phyloP scores from a whole-genome alignment of 2,329 filamentous ascomycete genomes.

The Escovopsis sp. region DNA sequence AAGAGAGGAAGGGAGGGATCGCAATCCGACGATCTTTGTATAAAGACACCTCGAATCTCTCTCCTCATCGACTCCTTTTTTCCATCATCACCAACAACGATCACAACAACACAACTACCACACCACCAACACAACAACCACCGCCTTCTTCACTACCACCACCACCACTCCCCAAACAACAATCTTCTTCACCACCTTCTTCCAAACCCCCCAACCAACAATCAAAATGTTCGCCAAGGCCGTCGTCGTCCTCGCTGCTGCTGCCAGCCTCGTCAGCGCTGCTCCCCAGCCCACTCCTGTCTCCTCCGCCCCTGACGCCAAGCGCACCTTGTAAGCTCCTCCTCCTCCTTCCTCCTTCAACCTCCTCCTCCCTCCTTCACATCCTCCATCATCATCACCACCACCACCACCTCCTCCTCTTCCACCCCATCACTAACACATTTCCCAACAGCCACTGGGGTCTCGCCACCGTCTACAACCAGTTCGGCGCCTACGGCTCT shows the following conservation, averaged over 20 bases:
- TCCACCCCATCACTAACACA: background rate
- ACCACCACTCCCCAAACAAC: background rate
- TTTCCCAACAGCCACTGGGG: background rate
- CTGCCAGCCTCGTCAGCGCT: conserved; percentile 5
- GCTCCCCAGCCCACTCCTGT: conserved; percentile 4
- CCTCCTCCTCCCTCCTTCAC: background rate
- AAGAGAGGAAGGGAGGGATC: too few species aligned
- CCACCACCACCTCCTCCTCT: background rate
- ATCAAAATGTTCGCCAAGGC: conserved; percentile 6
- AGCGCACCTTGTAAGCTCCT: conserved; percentile 3
- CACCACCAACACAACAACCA: too few species aligned
- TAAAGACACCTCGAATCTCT: too few species aligned
- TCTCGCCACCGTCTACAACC: conserved; percentile 3
- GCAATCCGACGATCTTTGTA: too few species aligned
- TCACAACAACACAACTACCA: too few species aligned
- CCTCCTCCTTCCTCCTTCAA: background rate
- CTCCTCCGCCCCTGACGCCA: conserved; percentile 1
- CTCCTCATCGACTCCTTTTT: too few species aligned
- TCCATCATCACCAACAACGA: too few species aligned
- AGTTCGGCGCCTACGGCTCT: conserved; percentile 1
- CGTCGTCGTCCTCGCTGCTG: conserved; percentile 4
- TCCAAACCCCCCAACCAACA: background rate
- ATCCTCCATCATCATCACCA: background rate
- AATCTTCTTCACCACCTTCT: too few species aligned
- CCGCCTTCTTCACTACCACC: too few species aligned